phyloP scores from a whole-genome alignment of 1,284 basidiomycete genomes.

The Apiotrichum domesticum region DNA sequence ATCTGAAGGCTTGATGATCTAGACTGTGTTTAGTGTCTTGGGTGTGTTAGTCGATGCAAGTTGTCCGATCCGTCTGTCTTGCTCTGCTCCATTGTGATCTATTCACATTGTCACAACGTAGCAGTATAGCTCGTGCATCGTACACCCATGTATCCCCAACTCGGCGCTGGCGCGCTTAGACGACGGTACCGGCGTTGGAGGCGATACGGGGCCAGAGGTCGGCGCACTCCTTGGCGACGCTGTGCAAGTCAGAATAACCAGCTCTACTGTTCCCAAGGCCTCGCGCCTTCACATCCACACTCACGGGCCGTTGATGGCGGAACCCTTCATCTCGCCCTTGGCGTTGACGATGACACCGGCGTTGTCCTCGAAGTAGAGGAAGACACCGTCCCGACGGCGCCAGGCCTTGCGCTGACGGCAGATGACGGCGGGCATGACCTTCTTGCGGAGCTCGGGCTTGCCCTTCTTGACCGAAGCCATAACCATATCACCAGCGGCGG shows the following conservation, averaged over 20 bases:
- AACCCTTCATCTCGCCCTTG: conserved; percentile 99
- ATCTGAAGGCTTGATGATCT: no score
- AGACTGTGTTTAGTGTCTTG: background rate
- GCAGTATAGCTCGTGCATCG: conserved; percentile 22
- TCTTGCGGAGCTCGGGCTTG: conserved; percentile 99
- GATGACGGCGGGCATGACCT: conserved; percentile 97
- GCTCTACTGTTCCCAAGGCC: background rate
- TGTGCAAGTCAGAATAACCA: conserved; percentile 8
- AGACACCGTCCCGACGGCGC: conserved; percentile 95
- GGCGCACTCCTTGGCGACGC: conserved; percentile 54
- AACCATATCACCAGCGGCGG: conserved; percentile 98
- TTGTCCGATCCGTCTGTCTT: background rate
- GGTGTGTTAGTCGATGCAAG: background rate
- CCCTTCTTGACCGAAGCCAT: conserved; percentile 99
- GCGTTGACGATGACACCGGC: conserved; percentile 97
- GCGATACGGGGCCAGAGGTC: conserved; percentile 99
- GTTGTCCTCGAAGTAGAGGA: conserved; percentile 97
- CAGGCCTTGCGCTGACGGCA: conserved; percentile 98
- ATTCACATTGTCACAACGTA: background rate
- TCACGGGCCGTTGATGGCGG: conserved; percentile 89
- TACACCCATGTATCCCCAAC: conserved; percentile 21
- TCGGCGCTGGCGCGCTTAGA: conserved; percentile 49
- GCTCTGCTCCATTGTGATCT: background rate
- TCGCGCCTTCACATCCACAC: conserved; percentile 59
- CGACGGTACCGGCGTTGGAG: conserved; percentile 96